phyloP scores from a whole-genome alignment of 495 filamentous ascomycete genomes.

The Talaromyces proteolyticus region DNA sequence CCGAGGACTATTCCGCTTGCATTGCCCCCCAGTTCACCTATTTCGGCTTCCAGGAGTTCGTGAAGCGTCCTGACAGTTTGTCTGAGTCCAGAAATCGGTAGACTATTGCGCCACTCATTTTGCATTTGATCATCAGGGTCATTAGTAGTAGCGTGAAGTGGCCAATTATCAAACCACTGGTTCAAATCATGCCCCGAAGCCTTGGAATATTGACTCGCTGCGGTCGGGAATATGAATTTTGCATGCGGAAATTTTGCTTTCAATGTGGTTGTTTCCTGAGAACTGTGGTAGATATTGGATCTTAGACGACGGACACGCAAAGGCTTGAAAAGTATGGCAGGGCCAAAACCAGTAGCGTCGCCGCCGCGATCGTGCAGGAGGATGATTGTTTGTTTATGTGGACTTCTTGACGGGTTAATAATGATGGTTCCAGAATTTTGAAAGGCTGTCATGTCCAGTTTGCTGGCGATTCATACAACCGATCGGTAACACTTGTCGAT shows the following conservation, averaged over 20 bases:
- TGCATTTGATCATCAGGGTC: constrained; percentile 18
- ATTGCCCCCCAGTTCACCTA: constrained; percentile 19
- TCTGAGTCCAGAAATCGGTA: constrained; percentile 37
- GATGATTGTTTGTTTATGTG: constrained; percentile 50
- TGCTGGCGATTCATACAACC: background rate
- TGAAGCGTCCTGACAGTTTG: constrained; percentile 34
- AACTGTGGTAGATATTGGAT: background rate
- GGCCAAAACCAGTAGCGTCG: constrained; percentile 34
- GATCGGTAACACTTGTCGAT: no score
- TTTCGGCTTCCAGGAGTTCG: constrained; percentile 30
- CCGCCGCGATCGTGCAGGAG: constrained; percentile 52
- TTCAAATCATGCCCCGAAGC: constrained; percentile 27
- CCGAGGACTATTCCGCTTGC: constrained; percentile 40
- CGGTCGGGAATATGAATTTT: constrained; percentile 47
- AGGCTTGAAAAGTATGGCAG: constrained; percentile 17
- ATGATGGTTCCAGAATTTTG: background rate
- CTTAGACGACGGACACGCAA: background rate
- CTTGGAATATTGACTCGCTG: constrained; percentile 33
- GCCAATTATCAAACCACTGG: constrained; percentile 53
- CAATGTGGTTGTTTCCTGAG: constrained; percentile 8
- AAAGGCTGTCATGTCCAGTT: background rate
- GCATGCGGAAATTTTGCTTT: constrained; percentile 23
- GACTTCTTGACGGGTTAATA: background rate
- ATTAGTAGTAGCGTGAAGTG: constrained; percentile 15
- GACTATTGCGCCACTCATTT: constrained; percentile 6